A percentile compares a stretch with the other conserved stretches of the same genome.
Conservation (phyloP, 768 basidiomycete species). For the Cytidiella melzeri region DNA sequence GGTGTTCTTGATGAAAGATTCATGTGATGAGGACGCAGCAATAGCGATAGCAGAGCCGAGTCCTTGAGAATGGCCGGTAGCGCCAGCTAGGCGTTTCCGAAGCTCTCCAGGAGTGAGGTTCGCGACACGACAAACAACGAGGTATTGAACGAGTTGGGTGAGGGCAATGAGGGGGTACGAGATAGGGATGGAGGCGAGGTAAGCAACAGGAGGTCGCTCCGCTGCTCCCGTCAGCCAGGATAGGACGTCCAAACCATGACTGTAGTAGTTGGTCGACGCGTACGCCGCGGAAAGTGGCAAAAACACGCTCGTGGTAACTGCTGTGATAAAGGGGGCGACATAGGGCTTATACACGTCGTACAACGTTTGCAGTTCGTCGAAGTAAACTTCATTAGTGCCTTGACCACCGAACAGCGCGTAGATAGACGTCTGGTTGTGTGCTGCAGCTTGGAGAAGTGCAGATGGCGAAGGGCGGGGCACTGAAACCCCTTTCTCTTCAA, state of each 20-base stretch:
- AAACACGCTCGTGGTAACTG: constrained; percentile 62
- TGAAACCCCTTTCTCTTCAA: constrained; percentile 49
- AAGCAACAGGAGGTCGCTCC: constrained; percentile 72
- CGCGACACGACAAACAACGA: constrained; percentile 70
- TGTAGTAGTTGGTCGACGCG: constrained; percentile 60
- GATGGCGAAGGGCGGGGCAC: constrained; percentile 59
- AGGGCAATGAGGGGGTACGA: constrained; percentile 96
- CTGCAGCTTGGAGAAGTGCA: constrained; percentile 61
- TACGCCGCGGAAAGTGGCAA: constrained; percentile 60
- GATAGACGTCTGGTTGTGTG: constrained; percentile 60
- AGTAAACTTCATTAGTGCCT: constrained; percentile 97
- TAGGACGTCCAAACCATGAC: constrained; percentile 72
- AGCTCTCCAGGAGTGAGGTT: constrained; percentile 77
- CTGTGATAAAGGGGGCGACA: constrained; percentile 62
- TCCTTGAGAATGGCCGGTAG: constrained; percentile 97
- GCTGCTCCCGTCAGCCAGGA: constrained; percentile 75
- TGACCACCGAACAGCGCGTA: constrained; percentile 97
- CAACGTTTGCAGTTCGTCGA: constrained; percentile 88
- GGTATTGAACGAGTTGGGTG: constrained; percentile 92
- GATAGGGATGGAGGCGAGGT: constrained; percentile 89
- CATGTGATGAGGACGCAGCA: constrained; percentile 70
- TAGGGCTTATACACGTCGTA: constrained; percentile 91
- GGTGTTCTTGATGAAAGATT: constrained; percentile 69
- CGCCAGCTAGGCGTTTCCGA: constrained; percentile 67
- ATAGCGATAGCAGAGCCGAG: constrained; percentile 91